Evolutionary conservation across 176 grass and related monocot genomes (phyloP).

Genomic region (Olyra latifolia): DNA sequence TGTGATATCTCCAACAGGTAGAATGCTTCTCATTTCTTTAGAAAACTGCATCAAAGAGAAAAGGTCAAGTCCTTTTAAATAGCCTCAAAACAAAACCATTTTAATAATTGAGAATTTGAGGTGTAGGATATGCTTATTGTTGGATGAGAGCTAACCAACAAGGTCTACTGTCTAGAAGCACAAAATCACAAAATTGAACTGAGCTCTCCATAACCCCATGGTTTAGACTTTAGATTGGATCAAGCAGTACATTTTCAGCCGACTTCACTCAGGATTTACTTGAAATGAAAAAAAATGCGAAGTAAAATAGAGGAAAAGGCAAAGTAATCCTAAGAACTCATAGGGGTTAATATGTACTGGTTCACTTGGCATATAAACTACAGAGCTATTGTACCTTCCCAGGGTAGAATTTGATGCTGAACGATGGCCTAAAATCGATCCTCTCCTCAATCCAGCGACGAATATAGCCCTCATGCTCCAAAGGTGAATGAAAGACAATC

Average conservation of each 20-base stretch:
- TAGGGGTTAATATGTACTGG: background rate
- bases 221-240: background rate
- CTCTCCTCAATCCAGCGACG: conserved; percentile 77
- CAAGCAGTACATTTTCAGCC: background rate
- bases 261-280: background rate
- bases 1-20: conserved; percentile 90
- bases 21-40: conserved; percentile 84
- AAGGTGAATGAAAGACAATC: conserved; percentile 55
- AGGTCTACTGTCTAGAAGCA: background rate
- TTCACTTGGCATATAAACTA: background rate
- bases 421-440: conserved; percentile 52
- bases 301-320: background rate
- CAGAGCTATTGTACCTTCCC: conserved; percentile 54
- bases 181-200: background rate
- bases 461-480: conserved; percentile 76
- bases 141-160: background rate
- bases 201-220: background rate
- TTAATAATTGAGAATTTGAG: background rate
- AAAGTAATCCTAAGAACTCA: background rate
- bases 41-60: conserved; percentile 65
- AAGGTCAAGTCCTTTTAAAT: background rate
- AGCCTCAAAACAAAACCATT: background rate
- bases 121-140: conserved; percentile 1
- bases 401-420: conserved; percentile 90
- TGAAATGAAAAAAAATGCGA: background rate